Evolutionary conservation across 1,284 basidiomycete genomes (phyloP).

Genomic region (Ustilago nuda): DNA sequence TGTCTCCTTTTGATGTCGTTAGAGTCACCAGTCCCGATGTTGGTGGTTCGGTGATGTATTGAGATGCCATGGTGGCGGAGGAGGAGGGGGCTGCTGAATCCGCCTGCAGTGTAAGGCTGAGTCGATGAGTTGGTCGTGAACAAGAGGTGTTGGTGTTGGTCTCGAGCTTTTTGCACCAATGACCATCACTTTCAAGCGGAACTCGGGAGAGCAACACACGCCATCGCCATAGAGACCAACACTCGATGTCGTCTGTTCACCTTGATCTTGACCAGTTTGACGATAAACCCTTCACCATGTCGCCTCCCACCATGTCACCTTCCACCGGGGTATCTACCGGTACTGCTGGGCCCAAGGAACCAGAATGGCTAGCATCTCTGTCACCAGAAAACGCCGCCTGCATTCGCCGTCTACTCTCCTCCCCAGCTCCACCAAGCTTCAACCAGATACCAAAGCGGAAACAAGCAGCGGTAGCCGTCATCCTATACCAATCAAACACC

Average conservation of each 20-base stretch:
- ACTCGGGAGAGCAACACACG: constrained; percentile 11
- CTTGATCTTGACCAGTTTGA: neutral
- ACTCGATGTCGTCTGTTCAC: neutral
- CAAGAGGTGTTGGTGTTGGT: constrained; percentile 14
- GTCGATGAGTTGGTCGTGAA: neutral
- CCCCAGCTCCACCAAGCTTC: constrained; percentile 26
- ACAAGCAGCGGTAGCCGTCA: constrained; percentile 50
- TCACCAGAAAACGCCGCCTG: constrained; percentile 15
- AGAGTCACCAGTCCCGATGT: constrained; percentile 87
- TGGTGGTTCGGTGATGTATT: constrained; percentile 70
- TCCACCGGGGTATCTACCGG: neutral
- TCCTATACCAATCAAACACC: constrained; percentile 35
- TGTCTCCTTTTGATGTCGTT: constrained; percentile 78
- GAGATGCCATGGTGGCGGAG: constrained; percentile 28
- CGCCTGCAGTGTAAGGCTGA: neutral
- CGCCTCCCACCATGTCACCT: neutral
- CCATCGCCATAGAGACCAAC: constrained; percentile 13
- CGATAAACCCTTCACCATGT: no score
- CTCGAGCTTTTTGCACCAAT: neutral
- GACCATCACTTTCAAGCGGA: constrained; percentile 19
- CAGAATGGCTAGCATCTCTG: constrained; percentile 22
- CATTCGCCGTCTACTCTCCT: constrained; percentile 26
- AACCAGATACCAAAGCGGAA: constrained; percentile 31
- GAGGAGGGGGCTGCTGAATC: neutral
- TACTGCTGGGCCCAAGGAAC: neutral